These are phyloP conservation scores for Bolboschoenus planiculmis DNA, from an alignment of 176 grass and related monocot species.

Conservation along the genomic window DNA sequence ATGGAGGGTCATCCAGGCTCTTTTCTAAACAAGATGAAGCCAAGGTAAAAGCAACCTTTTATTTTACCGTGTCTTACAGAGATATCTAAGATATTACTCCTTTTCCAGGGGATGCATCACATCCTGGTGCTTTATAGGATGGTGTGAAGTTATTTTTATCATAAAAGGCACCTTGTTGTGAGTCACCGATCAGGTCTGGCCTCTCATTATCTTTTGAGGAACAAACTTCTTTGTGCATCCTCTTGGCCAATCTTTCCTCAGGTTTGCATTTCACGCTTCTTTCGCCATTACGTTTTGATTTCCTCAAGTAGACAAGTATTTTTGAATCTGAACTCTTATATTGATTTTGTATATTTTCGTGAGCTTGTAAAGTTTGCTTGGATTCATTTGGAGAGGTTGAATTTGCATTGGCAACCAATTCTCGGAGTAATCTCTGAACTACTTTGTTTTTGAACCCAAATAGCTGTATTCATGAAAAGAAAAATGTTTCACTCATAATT, in stretches of 20 bases:
- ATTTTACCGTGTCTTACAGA: background rate
- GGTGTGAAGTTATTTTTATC: background rate
- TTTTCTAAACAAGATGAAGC: background rate
- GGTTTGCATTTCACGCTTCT: slow-evolving; percentile 37
- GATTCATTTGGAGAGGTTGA: slow-evolving; percentile 19
- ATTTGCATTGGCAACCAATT: slow-evolving; percentile 56
- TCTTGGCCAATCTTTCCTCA: slow-evolving; percentile 51
- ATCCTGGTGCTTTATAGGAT: background rate
- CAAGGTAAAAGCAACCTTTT: background rate
- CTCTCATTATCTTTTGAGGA: slow-evolving; percentile 13
- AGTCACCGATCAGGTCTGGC: background rate
- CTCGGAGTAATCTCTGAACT: slow-evolving; percentile 78
- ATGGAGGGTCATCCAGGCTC: background rate
- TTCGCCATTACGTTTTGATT: slow-evolving; percentile 33
- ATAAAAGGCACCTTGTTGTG: background rate
- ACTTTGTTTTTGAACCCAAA: slow-evolving; percentile 88
- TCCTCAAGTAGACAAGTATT: slow-evolving; percentile 27
- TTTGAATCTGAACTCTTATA: slow-evolving; percentile 32
- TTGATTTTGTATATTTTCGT: slow-evolving; percentile 25
- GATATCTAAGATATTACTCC: background rate
- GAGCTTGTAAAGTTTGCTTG: slow-evolving; percentile 23
- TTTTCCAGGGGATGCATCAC: background rate
- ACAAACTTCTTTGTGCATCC: slow-evolving; percentile 28
- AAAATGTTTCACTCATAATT: background rate
- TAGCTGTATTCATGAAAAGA: slow-evolving; percentile 48